phyloP scores from a whole-genome alignment of 441 rosid genomes.

The Metrosideros polymorpha region DNA sequence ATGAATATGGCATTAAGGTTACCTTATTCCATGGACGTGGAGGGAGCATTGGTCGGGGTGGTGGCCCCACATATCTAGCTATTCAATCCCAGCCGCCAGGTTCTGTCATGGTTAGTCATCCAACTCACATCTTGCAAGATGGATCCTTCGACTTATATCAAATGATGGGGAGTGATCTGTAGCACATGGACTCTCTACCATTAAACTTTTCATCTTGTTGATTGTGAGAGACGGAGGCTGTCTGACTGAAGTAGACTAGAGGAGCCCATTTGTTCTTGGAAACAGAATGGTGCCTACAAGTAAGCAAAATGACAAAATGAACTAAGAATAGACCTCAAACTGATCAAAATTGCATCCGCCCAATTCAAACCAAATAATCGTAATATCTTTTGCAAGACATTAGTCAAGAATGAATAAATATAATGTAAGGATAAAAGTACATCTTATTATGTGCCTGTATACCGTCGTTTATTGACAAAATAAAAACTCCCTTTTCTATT shows the following conservation, averaged over 20 bases:
- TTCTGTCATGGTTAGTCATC: slow-evolving; percentile 78
- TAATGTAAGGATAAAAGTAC: background rate
- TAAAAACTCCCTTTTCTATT: background rate
- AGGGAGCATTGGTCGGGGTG: slow-evolving; percentile 96
- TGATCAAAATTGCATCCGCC: background rate
- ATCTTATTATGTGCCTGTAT: background rate
- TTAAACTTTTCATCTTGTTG: background rate
- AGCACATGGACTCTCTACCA: background rate
- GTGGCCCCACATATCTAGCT: slow-evolving; percentile 95
- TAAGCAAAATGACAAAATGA: background rate
- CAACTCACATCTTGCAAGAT: background rate
- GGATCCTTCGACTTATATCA: background rate
- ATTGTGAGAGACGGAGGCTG: background rate
- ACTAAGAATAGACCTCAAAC: background rate
- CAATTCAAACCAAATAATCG: background rate
- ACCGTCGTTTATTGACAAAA: background rate
- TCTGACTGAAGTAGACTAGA: background rate
- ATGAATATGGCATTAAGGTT: slow-evolving; percentile 78
- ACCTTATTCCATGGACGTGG: slow-evolving; percentile 97
- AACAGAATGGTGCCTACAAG: background rate
- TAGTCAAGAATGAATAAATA: background rate
- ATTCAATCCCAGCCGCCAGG: slow-evolving; percentile 98
- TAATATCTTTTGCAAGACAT: background rate
- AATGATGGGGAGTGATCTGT: background rate
- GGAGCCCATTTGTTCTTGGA: background rate